Percentiles rank a stretch among this genome's conserved stretches.
These are phyloP conservation scores for Buxus sempervirens DNA, from an alignment of 164 flowering plant genomes.

Conservation along the genomic window DNA sequence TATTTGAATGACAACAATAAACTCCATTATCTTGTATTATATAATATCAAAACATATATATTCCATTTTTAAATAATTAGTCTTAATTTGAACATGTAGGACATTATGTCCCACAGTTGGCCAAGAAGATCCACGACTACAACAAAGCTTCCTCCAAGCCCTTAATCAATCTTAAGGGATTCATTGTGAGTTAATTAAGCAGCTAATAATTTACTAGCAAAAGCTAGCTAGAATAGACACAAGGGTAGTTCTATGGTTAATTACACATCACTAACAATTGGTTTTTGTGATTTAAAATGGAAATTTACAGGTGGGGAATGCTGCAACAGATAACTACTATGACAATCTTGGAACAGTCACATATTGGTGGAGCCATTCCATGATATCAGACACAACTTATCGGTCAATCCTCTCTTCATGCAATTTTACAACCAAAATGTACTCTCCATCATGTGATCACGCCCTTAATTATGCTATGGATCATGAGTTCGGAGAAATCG, in stretches of 20 bases:
- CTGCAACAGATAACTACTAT: constrained; percentile 59
- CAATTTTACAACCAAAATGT: constrained; percentile 33
- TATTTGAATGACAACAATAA: constrained; percentile 5
- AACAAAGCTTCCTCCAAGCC: constrained; percentile 44
- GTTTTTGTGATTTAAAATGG: neutral
- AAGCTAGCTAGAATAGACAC: too few relatives aligned
- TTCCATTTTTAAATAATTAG: neutral
- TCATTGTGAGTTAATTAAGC: constrained; percentile 50
- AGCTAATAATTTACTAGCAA: too few relatives aligned
- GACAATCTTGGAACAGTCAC: constrained; percentile 69
- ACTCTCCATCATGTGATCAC: constrained; percentile 38
- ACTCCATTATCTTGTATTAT: neutral
- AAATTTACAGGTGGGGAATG: constrained; percentile 71
- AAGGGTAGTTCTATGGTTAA: neutral
- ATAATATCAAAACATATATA: neutral
- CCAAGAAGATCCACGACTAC: constrained; percentile 53
- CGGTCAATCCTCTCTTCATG: constrained; percentile 49
- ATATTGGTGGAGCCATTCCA: constrained; percentile 81
- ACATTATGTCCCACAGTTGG: constrained; percentile 88
- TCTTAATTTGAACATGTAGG: constrained; percentile 30
- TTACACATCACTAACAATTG: too few relatives aligned
- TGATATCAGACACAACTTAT: constrained; percentile 79
- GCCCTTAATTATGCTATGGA: constrained; percentile 46
- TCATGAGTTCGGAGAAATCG: constrained; percentile 77
- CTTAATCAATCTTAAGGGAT: constrained; percentile 74